Percentiles rank a stretch among this genome's conserved stretches.
phyloP scores from a whole-genome alignment of 768 basidiomycete genomes.

The Hysterangium stoloniferum region DNA sequence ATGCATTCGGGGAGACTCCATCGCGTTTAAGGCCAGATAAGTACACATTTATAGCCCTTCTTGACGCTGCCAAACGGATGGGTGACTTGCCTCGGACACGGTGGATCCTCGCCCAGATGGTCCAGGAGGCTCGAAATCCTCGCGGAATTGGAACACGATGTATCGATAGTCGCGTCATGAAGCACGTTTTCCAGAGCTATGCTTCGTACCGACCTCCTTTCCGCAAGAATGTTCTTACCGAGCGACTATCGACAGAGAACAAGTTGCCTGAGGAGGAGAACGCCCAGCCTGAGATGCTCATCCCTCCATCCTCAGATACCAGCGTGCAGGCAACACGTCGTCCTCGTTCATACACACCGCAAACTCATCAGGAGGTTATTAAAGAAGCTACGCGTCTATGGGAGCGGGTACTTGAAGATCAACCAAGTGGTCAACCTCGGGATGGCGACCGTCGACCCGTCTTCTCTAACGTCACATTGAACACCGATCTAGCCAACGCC shows the following conservation, averaged over 20 bases:
- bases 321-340: not conserved
- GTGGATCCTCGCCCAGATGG: conserved; percentile 88
- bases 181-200: conserved; percentile 83
- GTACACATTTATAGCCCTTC: conserved; percentile 70
- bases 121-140: conserved; percentile 25
- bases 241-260: not conserved
- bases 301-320: conserved; percentile 14
- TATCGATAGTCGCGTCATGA: conserved; percentile 64
- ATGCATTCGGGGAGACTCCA: conserved; percentile 48
- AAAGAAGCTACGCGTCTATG: conserved; percentile 64
- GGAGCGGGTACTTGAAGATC: conserved; percentile 45
- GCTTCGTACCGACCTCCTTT: conserved; percentile 72
- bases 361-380: conserved; percentile 63
- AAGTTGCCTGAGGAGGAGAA: not conserved
- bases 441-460: conserved; percentile 16
- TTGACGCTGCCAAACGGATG: conserved; percentile 82
- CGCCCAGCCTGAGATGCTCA: conserved; percentile 6
- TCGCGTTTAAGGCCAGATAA: conserved; percentile 45
- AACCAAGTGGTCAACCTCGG: conserved; percentile 8
- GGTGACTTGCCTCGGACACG: conserved; percentile 78
- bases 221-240: conserved; percentile 28
- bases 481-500: conserved; percentile 62
- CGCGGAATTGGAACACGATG: conserved; percentile 1
- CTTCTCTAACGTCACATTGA: conserved; percentile 52
- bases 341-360: conserved; percentile 42